Conservation (phyloP, 148 eudicot species). For the Pouteria glomerata region DNA sequence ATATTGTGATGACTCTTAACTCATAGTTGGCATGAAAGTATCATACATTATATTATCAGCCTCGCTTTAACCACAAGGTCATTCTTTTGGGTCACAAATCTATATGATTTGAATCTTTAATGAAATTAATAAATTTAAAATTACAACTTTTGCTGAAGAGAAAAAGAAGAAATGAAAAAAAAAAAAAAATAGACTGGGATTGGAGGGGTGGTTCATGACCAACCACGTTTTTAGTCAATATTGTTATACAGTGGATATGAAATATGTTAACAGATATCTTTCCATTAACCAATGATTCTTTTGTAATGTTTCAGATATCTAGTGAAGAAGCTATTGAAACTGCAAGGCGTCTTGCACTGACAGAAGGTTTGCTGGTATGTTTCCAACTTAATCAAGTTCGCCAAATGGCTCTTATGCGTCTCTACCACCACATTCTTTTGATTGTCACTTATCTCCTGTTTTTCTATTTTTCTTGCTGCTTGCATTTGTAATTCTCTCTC, state of each 20-base stretch:
- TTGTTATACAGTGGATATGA: not conserved
- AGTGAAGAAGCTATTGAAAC: slow-evolving; percentile 45
- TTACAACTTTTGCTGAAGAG: no score
- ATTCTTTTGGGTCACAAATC: not conserved
- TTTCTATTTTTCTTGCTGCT: not conserved
- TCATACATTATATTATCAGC: not conserved
- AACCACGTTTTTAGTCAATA: not conserved
- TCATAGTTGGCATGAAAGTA: no score
- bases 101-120: not conserved
- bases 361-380: slow-evolving; percentile 56
- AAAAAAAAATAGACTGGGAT: not conserved
- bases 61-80: not conserved
- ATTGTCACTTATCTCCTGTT: not conserved
- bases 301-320: slow-evolving; percentile 28
- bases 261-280: not conserved
- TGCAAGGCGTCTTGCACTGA: slow-evolving; percentile 37
- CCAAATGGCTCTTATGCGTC: not conserved
- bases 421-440: slow-evolving; percentile 8
- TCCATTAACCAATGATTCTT: not conserved
- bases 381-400: not conserved
- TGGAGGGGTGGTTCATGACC: not conserved
- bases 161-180: not conserved
- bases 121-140: not conserved
- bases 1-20: no score
- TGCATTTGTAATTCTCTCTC: not conserved